These are phyloP conservation scores for Haplosporangium sp. DNA, from an alignment of 371 early-diverging fungal genomes.

Conservation along the genomic window DNA sequence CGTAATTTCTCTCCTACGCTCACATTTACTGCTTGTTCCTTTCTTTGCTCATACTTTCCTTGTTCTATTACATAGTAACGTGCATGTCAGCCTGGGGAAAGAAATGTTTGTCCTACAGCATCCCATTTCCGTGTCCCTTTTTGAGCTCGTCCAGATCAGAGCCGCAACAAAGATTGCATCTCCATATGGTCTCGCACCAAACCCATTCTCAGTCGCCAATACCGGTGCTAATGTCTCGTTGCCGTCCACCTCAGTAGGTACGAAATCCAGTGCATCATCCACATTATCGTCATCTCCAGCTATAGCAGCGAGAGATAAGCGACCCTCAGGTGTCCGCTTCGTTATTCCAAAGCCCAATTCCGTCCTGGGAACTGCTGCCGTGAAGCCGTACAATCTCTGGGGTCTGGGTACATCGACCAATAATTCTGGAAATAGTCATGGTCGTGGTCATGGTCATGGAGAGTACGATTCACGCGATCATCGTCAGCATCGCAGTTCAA, in stretches of 20 bases:
- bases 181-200: conserved; percentile 12
- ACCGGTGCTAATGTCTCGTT: no score
- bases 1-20: no score
- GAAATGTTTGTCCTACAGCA: conserved; percentile 40
- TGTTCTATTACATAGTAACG: conserved; percentile 14
- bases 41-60: not conserved
- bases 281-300: not conserved
- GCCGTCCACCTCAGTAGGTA: not conserved
- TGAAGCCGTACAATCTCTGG: conserved; percentile 49
- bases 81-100: conserved; percentile 35
- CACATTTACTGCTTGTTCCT: not conserved
- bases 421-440: conserved; percentile 12
- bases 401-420: conserved; percentile 31
- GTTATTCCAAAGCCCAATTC: conserved; percentile 45
- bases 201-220: no score
- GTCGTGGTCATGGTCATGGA: conserved; percentile 4
- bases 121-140: conserved; percentile 32
- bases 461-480: not conserved
- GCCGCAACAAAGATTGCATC: conserved; percentile 35
- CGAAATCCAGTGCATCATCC: not conserved
- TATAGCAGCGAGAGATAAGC: not conserved
- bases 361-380: conserved; percentile 39
- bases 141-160: conserved; percentile 49
- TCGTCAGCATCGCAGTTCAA: no score
- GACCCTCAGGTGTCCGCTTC: conserved; percentile 29